These are phyloP conservation scores for Annulohypoxylon bovei DNA, from an alignment of 495 filamentous ascomycete genomes.

Conservation along the genomic window DNA sequence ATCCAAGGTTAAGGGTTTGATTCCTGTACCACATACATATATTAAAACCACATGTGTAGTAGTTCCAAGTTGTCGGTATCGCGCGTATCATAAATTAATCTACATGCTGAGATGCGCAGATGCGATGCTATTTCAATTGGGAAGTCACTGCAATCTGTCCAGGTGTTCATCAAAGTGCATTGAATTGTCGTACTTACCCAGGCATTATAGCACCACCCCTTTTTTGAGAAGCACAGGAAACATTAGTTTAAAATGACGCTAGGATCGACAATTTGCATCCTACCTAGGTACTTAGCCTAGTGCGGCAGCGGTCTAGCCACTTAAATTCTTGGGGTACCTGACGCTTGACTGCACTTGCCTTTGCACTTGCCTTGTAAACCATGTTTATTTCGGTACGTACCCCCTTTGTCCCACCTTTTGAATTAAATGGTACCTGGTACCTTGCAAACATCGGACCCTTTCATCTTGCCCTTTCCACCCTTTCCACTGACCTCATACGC, in stretches of 20 bases:
- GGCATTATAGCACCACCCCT: slow-evolving; percentile 21
- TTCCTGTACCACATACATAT: background rate
- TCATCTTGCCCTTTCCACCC: slow-evolving; percentile 20
- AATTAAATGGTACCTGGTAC: slow-evolving; percentile 16
- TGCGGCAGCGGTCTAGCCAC: slow-evolving; percentile 28
- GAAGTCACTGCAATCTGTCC: background rate
- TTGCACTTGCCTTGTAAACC: background rate
- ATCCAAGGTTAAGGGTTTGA: background rate
- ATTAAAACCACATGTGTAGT: background rate
- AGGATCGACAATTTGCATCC: slow-evolving; percentile 40
- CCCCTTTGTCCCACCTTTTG: background rate
- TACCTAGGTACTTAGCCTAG: slow-evolving; percentile 20
- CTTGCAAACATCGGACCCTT: slow-evolving; percentile 37
- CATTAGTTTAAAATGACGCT: slow-evolving; percentile 37
- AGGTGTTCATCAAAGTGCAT: background rate
- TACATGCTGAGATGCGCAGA: background rate
- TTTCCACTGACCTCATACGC: slow-evolving; percentile 27
- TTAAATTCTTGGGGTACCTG: slow-evolving; percentile 29
- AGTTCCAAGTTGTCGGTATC: slow-evolving; percentile 10
- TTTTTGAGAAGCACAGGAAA: slow-evolving; percentile 11
- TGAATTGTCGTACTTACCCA: background rate
- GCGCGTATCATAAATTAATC: background rate
- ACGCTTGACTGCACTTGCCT: background rate
- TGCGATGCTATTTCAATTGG: background rate
- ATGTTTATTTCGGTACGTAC: slow-evolving; percentile 33